phyloP scores from a whole-genome alignment of 2,329 filamentous ascomycete genomes.

The Penicillium corylophilum region DNA sequence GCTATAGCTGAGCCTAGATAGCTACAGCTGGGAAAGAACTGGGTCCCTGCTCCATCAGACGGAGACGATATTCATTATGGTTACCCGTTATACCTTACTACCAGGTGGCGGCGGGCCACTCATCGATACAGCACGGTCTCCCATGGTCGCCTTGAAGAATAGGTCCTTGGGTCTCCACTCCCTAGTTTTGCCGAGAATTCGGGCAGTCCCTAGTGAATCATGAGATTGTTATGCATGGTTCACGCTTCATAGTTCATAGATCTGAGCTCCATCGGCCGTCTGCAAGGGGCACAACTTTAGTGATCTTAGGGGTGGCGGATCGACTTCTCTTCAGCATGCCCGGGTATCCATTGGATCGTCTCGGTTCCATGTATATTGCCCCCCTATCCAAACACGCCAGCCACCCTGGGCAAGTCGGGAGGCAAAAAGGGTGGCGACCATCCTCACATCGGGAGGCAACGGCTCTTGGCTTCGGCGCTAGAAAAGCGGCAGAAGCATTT shows the following conservation, averaged over 20 bases:
- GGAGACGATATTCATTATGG: constrained; percentile 9
- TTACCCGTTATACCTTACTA: background rate
- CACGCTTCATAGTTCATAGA: constrained; percentile 4
- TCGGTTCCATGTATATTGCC: background rate
- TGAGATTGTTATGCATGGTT: background rate
- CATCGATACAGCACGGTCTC: background rate
- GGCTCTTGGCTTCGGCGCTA: constrained; percentile 34
- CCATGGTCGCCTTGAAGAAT: constrained; percentile 10
- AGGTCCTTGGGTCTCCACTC: constrained; percentile 1
- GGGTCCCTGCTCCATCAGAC: constrained; percentile 1
- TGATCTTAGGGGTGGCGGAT: constrained; percentile 4
- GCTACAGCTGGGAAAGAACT: background rate
- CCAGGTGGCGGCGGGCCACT: constrained; percentile 8
- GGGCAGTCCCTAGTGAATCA: background rate
- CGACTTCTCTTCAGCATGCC: background rate
- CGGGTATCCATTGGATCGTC: background rate
- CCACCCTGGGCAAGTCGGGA: background rate
- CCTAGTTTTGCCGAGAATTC: background rate
- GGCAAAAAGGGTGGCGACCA: constrained; percentile 1
- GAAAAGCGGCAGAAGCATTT: constrained; percentile 33
- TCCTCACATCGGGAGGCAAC: constrained; percentile 14
- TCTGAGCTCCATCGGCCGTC: constrained; percentile 16
- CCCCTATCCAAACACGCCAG: background rate
- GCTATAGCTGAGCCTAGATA: background rate
- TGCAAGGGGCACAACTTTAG: constrained; percentile 23